Percentiles rank a stretch among this genome's conserved stretches.
Evolutionary conservation across 768 basidiomycete species (phyloP).

Genomic region (Lyophyllum shimeji): DNA sequence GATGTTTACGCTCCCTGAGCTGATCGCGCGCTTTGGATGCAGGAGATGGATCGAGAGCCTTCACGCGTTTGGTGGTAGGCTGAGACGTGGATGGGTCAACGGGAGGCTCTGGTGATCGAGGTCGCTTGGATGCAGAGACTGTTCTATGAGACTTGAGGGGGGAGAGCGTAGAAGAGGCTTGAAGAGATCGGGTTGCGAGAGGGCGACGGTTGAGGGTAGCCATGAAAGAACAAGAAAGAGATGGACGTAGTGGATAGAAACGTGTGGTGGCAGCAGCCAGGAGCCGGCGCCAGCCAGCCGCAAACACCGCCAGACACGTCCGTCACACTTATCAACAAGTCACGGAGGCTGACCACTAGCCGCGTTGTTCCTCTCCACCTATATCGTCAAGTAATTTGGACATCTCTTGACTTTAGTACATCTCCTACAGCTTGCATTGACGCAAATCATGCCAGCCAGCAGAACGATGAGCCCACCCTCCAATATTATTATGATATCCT

Average conservation of each 20-base stretch:
- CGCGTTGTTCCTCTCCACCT: too few species aligned
- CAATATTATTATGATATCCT: background rate
- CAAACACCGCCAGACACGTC: background rate
- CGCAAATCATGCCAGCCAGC: background rate
- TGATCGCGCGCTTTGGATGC: conserved; percentile 27
- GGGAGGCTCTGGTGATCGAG: conserved; percentile 49
- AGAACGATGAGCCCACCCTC: background rate
- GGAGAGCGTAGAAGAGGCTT: conserved; percentile 30
- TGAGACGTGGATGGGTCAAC: conserved; percentile 26
- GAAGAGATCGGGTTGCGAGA: conserved; percentile 40
- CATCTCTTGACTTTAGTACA: too few species aligned
- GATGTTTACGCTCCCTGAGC: conserved; percentile 46
- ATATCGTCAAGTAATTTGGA: too few species aligned
- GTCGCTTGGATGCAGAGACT: conserved; percentile 38
- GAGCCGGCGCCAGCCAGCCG: background rate
- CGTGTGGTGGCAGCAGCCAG: background rate
- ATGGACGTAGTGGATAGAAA: background rate
- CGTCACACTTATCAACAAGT: conserved; percentile 18
- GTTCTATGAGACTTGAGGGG: conserved; percentile 32
- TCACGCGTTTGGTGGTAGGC: conserved; percentile 42
- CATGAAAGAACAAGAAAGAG: conserved; percentile 33
- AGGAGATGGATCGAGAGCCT: conserved; percentile 25
- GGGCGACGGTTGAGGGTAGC: conserved; percentile 50
- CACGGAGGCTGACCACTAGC: conserved; percentile 1
- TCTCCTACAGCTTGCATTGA: too few species aligned